Conservation (phyloP, 495 filamentous ascomycete genomes). For the Penicillium coffeae region DNA sequence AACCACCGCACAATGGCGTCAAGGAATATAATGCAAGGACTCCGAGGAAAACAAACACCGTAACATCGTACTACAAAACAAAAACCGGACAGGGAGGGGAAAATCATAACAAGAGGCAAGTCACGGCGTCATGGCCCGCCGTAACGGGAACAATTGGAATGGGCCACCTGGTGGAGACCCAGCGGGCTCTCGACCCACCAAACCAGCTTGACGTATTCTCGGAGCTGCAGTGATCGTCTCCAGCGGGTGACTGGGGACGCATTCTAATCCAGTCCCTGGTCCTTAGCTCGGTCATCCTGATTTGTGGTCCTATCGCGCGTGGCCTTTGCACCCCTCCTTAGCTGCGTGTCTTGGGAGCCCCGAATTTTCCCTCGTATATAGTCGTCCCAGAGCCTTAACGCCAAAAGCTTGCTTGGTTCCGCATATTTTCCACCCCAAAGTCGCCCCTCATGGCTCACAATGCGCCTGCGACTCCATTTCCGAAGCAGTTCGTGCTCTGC, state of each 20-base stretch:
- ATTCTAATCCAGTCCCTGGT: slow-evolving; percentile 8
- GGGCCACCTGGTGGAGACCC: slow-evolving; percentile 3
- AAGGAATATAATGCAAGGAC: too few relatives aligned
- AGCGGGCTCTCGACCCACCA: slow-evolving; percentile 10
- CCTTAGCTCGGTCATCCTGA: slow-evolving; percentile 1
- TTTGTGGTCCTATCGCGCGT: not conserved
- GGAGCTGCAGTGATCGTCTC: slow-evolving; percentile 27
- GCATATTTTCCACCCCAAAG: not conserved
- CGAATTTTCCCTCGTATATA: not conserved
- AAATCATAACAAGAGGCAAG: not conserved
- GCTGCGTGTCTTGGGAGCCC: slow-evolving; percentile 1
- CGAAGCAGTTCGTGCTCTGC: slow-evolving; percentile 67
- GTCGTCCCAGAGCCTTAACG: not conserved
- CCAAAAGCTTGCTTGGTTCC: not conserved
- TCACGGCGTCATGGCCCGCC: not conserved
- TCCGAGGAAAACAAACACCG: too few relatives aligned
- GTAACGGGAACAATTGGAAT: slow-evolving; percentile 6
- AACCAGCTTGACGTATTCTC: slow-evolving; percentile 25
- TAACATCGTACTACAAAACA: not conserved
- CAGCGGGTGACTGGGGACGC: slow-evolving; percentile 6
- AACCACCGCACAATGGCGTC: too few relatives aligned
- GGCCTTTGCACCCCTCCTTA: slow-evolving; percentile 3
- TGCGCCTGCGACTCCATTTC: slow-evolving; percentile 7
- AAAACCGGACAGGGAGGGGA: not conserved
- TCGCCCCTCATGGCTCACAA: slow-evolving; percentile 4